These are phyloP conservation scores for Babesia gibsoni DNA, from an alignment of 169 alveolate species.

Conservation along the genomic window DNA sequence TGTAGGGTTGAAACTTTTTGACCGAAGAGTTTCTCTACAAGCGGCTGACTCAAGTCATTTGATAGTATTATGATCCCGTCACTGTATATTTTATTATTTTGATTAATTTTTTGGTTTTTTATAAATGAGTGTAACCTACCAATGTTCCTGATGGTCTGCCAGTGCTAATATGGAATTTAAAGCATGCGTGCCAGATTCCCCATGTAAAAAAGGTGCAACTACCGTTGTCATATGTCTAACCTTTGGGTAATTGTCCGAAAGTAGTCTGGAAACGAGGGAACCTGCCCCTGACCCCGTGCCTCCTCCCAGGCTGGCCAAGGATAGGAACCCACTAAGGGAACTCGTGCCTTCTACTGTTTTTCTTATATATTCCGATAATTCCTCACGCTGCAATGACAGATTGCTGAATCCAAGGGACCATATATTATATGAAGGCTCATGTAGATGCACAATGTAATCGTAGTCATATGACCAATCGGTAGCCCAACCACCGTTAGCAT, in stretches of 20 bases:
- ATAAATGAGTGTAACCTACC: slow-evolving; percentile 35
- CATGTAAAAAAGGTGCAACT: slow-evolving; percentile 60
- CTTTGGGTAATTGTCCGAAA: slow-evolving; percentile 63
- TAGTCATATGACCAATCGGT: slow-evolving; percentile 2
- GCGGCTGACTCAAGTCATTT: slow-evolving; percentile 27
- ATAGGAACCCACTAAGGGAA: slow-evolving; percentile 49
- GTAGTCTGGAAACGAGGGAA: slow-evolving; percentile 36
- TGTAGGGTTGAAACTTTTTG: slow-evolving; percentile 12
- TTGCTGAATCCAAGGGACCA: slow-evolving; percentile 31
- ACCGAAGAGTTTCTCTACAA: slow-evolving; percentile 32
- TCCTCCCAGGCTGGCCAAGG: slow-evolving; percentile 66
- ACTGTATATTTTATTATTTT: slow-evolving; percentile 36
- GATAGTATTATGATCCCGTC: slow-evolving; percentile 36
- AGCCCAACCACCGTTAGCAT: neutral
- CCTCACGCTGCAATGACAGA: slow-evolving; percentile 33
- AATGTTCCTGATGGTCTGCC: slow-evolving; percentile 50
- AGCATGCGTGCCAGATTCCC: slow-evolving; percentile 64
- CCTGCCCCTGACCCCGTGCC: slow-evolving; percentile 71
- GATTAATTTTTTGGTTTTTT: slow-evolving; percentile 37
- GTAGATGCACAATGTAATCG: neutral
- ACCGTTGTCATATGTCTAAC: slow-evolving; percentile 37
- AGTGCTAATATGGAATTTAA: slow-evolving; percentile 55
- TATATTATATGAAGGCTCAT: slow-evolving; percentile 11
- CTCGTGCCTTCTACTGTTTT: slow-evolving; percentile 53
- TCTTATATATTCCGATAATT: slow-evolving; percentile 19